Percentiles rank a stretch among this genome's conserved stretches.
phyloP scores from a whole-genome alignment of 129 eudicot genomes.

The Silybum marianum region DNA sequence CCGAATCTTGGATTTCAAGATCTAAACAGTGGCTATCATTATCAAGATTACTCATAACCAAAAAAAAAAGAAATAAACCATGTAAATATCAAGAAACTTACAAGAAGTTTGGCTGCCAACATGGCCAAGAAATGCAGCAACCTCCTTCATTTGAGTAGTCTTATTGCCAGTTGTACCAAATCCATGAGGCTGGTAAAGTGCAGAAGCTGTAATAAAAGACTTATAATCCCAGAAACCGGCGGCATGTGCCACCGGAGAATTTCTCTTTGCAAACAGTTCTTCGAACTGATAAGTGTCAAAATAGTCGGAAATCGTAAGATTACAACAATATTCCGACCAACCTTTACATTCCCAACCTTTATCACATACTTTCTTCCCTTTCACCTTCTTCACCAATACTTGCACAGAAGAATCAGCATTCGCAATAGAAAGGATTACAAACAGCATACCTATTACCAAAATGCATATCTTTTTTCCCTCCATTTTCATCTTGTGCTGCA shows the following conservation, averaged over 20 bases:
- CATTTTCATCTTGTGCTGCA: slow-evolving; percentile 25
- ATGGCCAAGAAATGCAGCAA: slow-evolving; percentile 89
- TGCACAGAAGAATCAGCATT: slow-evolving; percentile 41
- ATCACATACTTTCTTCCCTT: slow-evolving; percentile 69
- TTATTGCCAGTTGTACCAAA: slow-evolving; percentile 94
- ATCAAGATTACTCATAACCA: background rate
- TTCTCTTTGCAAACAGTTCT: slow-evolving; percentile 79
- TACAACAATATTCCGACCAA: slow-evolving; percentile 76
- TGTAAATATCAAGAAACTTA: slow-evolving; percentile 36
- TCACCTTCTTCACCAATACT: slow-evolving; percentile 64
- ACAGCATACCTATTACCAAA: slow-evolving; percentile 21
- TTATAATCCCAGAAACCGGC: slow-evolving; percentile 85
- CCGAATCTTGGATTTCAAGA: background rate
- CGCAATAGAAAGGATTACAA: slow-evolving; percentile 21
- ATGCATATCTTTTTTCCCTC: slow-evolving; percentile 16
- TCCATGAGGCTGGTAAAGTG: slow-evolving; percentile 73
- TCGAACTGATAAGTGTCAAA: slow-evolving; percentile 87
- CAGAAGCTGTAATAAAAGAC: slow-evolving; percentile 82
- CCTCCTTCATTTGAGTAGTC: slow-evolving; percentile 76
- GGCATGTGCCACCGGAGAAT: slow-evolving; percentile 78
- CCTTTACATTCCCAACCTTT: slow-evolving; percentile 86
- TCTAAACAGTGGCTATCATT: background rate
- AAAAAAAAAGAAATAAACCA: background rate
- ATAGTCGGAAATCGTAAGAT: slow-evolving; percentile 78
- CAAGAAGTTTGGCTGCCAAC: slow-evolving; percentile 92